phyloP scores from a whole-genome alignment of 306 rosid genomes.

The Potentilla sterilis region DNA sequence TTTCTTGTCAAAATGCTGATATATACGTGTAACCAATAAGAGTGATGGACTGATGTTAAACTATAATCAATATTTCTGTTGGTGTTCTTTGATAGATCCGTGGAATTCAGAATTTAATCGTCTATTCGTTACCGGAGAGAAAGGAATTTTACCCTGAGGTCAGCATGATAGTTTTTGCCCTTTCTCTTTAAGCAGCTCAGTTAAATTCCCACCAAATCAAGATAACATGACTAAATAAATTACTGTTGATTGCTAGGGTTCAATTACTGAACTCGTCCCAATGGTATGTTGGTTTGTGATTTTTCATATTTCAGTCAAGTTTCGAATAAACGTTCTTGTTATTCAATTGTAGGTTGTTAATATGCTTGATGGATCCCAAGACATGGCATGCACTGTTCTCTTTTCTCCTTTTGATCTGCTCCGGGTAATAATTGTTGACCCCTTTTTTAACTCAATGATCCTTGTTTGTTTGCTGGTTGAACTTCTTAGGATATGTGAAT shows the following conservation, averaged over 20 bases:
- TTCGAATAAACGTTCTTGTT: background rate
- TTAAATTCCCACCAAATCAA: background rate
- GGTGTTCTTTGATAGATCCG: slow-evolving; percentile 56
- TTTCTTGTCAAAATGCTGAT: background rate
- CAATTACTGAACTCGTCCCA: no score
- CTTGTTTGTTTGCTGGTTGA: background rate
- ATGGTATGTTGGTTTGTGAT: no score
- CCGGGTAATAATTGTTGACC: slow-evolving; percentile 47
- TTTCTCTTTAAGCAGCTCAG: background rate
- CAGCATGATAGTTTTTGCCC: slow-evolving; percentile 15
- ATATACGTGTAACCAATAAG: background rate
- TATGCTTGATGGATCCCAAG: slow-evolving; percentile 66
- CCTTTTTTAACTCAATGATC: background rate
- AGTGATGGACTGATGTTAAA: background rate
- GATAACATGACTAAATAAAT: slow-evolving; percentile 1
- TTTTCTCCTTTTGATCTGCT: slow-evolving; percentile 72
- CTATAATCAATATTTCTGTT: slow-evolving; percentile 4
- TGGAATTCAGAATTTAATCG: slow-evolving; percentile 65
- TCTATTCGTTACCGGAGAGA: slow-evolving; percentile 88
- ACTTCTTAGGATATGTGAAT: background rate
- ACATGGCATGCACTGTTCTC: slow-evolving; percentile 58
- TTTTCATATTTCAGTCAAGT: slow-evolving; percentile 8
- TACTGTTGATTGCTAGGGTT: background rate
- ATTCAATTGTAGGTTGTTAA: slow-evolving; percentile 63
- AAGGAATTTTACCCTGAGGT: slow-evolving; percentile 94